Conservation (phyloP, 148 eudicot species). For the Dianthus caryophyllus region DNA sequence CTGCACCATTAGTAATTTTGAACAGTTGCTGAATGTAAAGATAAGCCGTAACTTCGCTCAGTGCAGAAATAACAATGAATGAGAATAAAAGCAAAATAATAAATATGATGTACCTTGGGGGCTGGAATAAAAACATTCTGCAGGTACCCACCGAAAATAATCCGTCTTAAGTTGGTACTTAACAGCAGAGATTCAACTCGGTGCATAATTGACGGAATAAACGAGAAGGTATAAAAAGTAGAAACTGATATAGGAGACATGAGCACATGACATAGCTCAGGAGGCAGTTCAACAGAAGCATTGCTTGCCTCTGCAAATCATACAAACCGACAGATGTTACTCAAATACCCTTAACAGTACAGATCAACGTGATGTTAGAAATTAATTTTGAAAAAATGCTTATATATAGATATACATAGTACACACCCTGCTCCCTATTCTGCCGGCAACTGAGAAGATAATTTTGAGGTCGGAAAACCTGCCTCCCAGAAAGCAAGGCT, state of each 20-base stretch:
- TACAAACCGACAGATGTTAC: background rate
- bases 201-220: conserved; percentile 75
- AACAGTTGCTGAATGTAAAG: background rate
- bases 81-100: background rate
- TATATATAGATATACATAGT: background rate
- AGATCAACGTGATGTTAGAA: background rate
- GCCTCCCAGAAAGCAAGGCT: conserved; percentile 50
- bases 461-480: conserved; percentile 50
- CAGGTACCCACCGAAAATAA: conserved; percentile 41
- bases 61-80: background rate
- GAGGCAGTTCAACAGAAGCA: conserved; percentile 60
- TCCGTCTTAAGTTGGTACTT: conserved; percentile 52
- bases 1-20: background rate
- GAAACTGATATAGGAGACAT: conserved; percentile 67
- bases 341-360: background rate
- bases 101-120: conserved; percentile 36
- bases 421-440: conserved; percentile 49
- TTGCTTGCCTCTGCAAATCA: conserved; percentile 38
- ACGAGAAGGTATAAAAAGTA: conserved; percentile 63
- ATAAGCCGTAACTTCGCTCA: background rate
- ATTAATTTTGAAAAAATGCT: too few species aligned
- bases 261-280: conserved; percentile 61
- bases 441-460: conserved; percentile 43
- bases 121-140: conserved; percentile 47
- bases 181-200: conserved; percentile 65